phyloP scores from a whole-genome alignment of 2,329 filamentous ascomycete genomes.

The Pseudofabraea citricarpa region DNA sequence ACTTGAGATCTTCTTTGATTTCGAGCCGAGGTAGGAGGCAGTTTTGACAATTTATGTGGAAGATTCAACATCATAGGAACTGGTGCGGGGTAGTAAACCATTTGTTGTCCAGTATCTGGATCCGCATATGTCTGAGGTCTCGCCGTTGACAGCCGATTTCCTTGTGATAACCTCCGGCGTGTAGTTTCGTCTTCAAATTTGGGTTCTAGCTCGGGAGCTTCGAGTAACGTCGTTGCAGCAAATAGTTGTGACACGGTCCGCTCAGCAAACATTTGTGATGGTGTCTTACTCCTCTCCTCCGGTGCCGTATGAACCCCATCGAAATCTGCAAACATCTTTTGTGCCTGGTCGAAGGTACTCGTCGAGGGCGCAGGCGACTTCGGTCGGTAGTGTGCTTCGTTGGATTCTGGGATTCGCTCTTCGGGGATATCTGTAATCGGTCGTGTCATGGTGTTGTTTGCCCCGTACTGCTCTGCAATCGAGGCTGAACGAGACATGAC shows the following conservation, averaged over 20 bases:
- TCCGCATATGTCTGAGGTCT: slow-evolving; percentile 55
- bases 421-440: slow-evolving; percentile 14
- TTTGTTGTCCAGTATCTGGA: slow-evolving; percentile 65
- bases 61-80: slow-evolving; percentile 92
- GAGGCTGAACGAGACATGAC: slow-evolving; percentile 16
- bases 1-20: slow-evolving; percentile 72
- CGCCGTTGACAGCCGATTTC: slow-evolving; percentile 16
- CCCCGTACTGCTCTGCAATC: slow-evolving; percentile 23
- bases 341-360: slow-evolving; percentile 57
- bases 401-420: slow-evolving; percentile 4
- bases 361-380: slow-evolving; percentile 19
- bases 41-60: slow-evolving; percentile 78
- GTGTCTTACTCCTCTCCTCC: slow-evolving; percentile 5
- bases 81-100: slow-evolving; percentile 93
- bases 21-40: slow-evolving; percentile 57
- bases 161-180: slow-evolving; percentile 12
- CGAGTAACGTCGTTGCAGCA: slow-evolving; percentile 11
- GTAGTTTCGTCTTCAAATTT: slow-evolving; percentile 8
- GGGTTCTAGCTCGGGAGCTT: slow-evolving; percentile 1
- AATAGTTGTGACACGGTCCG: slow-evolving; percentile 5
- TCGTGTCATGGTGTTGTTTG: slow-evolving; percentile 17
- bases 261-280: slow-evolving; percentile 1
- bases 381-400: slow-evolving; percentile 15
- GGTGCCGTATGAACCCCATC: slow-evolving; percentile 67
- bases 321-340: slow-evolving; percentile 71